phyloP scores from a whole-genome alignment of 1,284 basidiomycete genomes.

The Pseudozyma sp. region DNA sequence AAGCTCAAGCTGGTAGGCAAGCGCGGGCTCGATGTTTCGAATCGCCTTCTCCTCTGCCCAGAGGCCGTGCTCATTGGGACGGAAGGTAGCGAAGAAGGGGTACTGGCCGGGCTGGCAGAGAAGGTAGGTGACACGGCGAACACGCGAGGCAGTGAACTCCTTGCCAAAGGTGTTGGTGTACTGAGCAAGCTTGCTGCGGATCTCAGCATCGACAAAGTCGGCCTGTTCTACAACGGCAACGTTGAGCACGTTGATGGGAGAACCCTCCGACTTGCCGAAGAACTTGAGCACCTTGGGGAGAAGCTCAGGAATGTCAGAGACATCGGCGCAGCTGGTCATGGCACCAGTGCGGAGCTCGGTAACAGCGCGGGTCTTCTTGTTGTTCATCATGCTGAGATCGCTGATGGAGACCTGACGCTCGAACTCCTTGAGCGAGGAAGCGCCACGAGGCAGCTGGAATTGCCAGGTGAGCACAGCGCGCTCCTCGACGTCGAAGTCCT shows the following conservation, averaged over 20 bases:
- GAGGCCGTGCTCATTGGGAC: constrained; percentile 74
- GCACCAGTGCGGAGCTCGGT: constrained; percentile 64
- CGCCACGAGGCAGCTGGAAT: constrained; percentile 73
- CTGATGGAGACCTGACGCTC: constrained; percentile 66
- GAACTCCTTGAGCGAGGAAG: constrained; percentile 52
- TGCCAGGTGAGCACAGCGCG: constrained; percentile 68
- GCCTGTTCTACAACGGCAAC: constrained; percentile 75
- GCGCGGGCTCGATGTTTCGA: constrained; percentile 96
- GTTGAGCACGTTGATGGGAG: constrained; percentile 79
- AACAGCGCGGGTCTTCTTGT: constrained; percentile 41
- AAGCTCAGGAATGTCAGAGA: constrained; percentile 57
- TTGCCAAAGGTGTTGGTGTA: constrained; percentile 80
- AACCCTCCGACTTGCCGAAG: constrained; percentile 46
- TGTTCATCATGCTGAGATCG: constrained; percentile 61
- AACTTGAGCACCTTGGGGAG: constrained; percentile 60
- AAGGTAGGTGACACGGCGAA: constrained; percentile 91
- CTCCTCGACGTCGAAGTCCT: constrained; percentile 75
- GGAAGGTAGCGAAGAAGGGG: constrained; percentile 93
- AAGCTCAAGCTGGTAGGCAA: constrained; percentile 98
- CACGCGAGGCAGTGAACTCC: constrained; percentile 79
- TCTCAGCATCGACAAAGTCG: constrained; percentile 81
- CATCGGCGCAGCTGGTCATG: constrained; percentile 64
- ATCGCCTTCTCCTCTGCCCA: constrained; percentile 98
- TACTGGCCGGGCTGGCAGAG: constrained; percentile 92
- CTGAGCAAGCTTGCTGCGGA: constrained; percentile 80